A percentile compares a stretch with the other conserved stretches of the same genome.
Conservation (phyloP, 805 yeast species). For the Saturnispora galanensis region DNA sequence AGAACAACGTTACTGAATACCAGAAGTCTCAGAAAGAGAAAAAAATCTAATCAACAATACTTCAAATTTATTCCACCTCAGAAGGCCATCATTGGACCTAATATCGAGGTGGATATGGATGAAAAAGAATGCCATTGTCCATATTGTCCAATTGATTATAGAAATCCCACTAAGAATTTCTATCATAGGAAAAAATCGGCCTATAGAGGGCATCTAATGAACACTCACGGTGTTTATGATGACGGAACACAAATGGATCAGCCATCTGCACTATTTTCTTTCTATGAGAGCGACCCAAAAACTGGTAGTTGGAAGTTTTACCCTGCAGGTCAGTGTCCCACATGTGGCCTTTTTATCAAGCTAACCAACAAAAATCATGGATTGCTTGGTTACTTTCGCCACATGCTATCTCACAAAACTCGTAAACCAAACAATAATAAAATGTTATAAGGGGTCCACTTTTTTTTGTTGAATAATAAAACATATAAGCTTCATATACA, state of each 20-base stretch:
- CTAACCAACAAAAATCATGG: constrained; percentile 12
- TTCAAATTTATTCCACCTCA: constrained; percentile 5
- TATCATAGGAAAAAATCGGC: constrained; percentile 13
- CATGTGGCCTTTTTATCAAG: constrained; percentile 5
- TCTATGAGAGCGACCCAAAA: constrained; percentile 10
- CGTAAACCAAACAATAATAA: neutral
- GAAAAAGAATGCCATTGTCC: constrained; percentile 10
- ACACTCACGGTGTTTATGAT: constrained; percentile 14
- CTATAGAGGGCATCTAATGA: constrained; percentile 14
- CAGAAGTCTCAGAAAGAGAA: constrained; percentile 1
- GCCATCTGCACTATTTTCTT: constrained; percentile 2
- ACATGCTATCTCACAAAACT: constrained; percentile 6
- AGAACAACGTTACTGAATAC: neutral
- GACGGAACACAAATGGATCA: constrained; percentile 5
- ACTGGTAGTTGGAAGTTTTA: constrained; percentile 6
- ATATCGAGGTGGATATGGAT: constrained; percentile 4
- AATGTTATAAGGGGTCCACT: too few relatives aligned
- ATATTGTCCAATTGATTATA: constrained; percentile 3
- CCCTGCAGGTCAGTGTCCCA: constrained; percentile 6
- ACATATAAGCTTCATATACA: too few relatives aligned
- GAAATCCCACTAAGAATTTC: constrained; percentile 8
- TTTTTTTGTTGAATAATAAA: too few relatives aligned
- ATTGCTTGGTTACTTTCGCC: constrained; percentile 11
- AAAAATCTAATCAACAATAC: neutral
- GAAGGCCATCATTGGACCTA: neutral